phyloP scores from a whole-genome alignment of 768 basidiomycete genomes.

The Lentinula sp. region DNA sequence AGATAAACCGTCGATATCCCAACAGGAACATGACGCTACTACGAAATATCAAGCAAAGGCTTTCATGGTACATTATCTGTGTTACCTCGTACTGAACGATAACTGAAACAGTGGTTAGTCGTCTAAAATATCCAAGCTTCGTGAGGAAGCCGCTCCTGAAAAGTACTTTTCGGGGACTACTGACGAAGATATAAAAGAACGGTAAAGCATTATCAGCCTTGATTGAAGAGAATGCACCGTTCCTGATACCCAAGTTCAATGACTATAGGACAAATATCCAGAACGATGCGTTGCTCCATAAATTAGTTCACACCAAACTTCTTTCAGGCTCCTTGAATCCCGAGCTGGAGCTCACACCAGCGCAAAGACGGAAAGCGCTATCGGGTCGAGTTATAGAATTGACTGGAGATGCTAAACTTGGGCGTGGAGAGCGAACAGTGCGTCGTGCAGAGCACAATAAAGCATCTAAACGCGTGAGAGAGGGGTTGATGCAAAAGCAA shows the following conservation, averaged over 20 bases:
- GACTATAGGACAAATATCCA: slow-evolving; percentile 57
- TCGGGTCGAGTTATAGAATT: slow-evolving; percentile 75
- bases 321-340: slow-evolving; percentile 67
- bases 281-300: slow-evolving; percentile 76
- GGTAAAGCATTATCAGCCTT: slow-evolving; percentile 24
- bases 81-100: background rate
- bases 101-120: slow-evolving; percentile 41
- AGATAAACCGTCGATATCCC: slow-evolving; percentile 19
- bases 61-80: slow-evolving; percentile 61
- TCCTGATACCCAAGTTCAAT: background rate
- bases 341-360: slow-evolving; percentile 56
- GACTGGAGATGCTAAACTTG: slow-evolving; percentile 60
- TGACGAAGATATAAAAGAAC: slow-evolving; percentile 46
- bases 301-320: slow-evolving; percentile 72
- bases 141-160: slow-evolving; percentile 21
- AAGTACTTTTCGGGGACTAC: slow-evolving; percentile 16
- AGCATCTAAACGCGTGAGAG: slow-evolving; percentile 66
- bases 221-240: background rate
- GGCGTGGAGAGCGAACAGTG: slow-evolving; percentile 64
- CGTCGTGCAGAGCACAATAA: slow-evolving; percentile 60
- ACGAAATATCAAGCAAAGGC: slow-evolving; percentile 45
- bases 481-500: slow-evolving; percentile 61
- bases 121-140: slow-evolving; percentile 66
- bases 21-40: slow-evolving; percentile 12
- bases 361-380: slow-evolving; percentile 67